These are phyloP conservation scores for Colletotrichum viniferum DNA, from an alignment of 2,329 filamentous ascomycete genomes.

Conservation along the genomic window DNA sequence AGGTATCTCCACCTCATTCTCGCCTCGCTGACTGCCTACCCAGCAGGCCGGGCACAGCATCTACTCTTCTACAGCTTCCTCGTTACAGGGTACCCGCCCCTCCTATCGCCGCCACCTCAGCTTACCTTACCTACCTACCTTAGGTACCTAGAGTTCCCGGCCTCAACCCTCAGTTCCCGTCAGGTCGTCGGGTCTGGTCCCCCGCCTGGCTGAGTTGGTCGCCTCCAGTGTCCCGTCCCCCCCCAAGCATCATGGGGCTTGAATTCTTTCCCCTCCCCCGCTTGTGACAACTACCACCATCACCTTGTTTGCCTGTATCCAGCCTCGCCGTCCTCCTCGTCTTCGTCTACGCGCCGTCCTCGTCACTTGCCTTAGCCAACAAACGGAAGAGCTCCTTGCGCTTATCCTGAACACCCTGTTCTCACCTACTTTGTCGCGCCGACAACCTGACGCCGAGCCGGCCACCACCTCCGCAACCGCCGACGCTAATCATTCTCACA, in stretches of 20 bases:
- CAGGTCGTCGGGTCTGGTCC: background rate
- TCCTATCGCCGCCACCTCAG: background rate
- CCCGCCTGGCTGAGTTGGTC: background rate
- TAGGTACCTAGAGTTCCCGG: background rate
- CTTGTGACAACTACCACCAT: background rate
- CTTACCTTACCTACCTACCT: background rate
- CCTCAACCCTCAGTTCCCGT: background rate
- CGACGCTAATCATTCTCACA: background rate
- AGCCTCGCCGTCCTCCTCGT: background rate
- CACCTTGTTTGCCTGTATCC: background rate
- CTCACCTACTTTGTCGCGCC: background rate
- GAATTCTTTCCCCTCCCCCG: constrained; percentile 17
- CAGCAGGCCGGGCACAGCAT: background rate
- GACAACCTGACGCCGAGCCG: background rate
- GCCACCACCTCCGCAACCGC: background rate
- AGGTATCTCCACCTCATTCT: background rate
- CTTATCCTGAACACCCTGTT: background rate
- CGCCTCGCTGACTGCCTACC: background rate
- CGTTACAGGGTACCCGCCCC: background rate
- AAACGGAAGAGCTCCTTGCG: background rate
- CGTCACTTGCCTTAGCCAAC: background rate
- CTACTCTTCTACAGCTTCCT: background rate
- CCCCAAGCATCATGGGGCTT: constrained; percentile 1
- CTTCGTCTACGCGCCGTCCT: background rate
- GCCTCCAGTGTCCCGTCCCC: background rate